Conservation (phyloP, 2,329 filamentous ascomycete genomes). For the Venturia pyrina region DNA sequence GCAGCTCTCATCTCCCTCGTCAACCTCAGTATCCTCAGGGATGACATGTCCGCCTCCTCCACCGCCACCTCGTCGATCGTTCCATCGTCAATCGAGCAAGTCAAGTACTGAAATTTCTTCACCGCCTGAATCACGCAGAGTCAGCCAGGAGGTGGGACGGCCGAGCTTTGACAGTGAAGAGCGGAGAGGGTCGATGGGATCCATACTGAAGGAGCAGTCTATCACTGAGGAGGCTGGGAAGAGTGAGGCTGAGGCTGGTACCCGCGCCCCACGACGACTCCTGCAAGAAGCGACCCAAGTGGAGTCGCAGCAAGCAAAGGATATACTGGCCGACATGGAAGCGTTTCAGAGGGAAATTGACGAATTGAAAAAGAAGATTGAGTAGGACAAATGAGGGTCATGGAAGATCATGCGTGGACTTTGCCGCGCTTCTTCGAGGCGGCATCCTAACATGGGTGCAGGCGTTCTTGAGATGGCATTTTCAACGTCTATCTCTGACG, state of each 20-base stretch:
- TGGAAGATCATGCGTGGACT: background rate
- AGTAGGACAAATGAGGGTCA: background rate
- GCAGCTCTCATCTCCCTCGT: background rate
- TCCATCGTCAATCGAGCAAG: constrained; percentile 1
- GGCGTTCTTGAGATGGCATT: background rate
- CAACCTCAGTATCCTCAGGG: background rate
- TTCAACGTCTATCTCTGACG: background rate
- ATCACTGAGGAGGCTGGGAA: background rate
- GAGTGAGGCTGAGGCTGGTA: constrained; percentile 4
- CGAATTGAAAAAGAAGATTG: constrained; percentile 9
- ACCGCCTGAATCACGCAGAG: constrained; percentile 4
- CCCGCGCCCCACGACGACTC: background rate
- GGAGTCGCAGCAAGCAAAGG: constrained; percentile 2
- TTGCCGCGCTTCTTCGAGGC: background rate
- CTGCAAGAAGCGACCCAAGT: background rate
- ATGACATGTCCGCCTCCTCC: constrained; percentile 2
- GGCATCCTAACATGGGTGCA: background rate
- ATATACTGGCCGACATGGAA: constrained; percentile 14
- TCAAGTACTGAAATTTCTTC: constrained; percentile 7
- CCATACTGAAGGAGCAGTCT: background rate
- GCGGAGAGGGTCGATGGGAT: background rate
- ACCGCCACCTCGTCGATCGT: constrained; percentile 8
- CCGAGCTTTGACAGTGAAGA: constrained; percentile 7
- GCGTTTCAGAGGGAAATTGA: constrained; percentile 15
- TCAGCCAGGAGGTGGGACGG: constrained; percentile 1